These are phyloP conservation scores for Boletus rubropictus DNA, from an alignment of 768 basidiomycete genomes.

Conservation along the genomic window DNA sequence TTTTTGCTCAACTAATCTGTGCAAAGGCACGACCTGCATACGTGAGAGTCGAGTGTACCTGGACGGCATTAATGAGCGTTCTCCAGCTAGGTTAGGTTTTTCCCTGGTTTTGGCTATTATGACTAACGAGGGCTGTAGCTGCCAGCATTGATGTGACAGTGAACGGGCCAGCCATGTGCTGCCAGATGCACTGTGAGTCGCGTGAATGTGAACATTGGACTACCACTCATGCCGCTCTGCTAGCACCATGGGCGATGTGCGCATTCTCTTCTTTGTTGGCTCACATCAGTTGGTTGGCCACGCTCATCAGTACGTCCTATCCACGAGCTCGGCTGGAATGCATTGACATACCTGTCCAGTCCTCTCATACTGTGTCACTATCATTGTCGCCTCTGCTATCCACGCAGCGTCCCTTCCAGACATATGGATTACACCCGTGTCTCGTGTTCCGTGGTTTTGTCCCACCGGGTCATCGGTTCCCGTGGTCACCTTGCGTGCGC, in stretches of 20 bases:
- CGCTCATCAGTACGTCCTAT: conserved; percentile 39
- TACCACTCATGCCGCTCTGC: conserved; percentile 4
- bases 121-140: conserved; percentile 30
- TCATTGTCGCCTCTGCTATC: conserved; percentile 42
- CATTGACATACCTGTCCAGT: conserved; percentile 29
- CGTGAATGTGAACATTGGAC: background rate
- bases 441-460: conserved; percentile 55
- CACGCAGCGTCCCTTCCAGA: conserved; percentile 40
- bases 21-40: conserved; percentile 36
- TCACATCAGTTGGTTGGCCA: conserved; percentile 44
- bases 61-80: conserved; percentile 45
- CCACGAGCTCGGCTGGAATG: background rate
- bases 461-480: conserved; percentile 1
- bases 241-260: conserved; percentile 40
- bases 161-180: conserved; percentile 36
- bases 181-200: conserved; percentile 32
- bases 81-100: conserved; percentile 46
- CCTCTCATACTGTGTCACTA: conserved; percentile 49
- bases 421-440: conserved; percentile 51
- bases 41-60: conserved; percentile 49
- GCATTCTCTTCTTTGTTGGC: conserved; percentile 45
- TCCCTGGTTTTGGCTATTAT: background rate
- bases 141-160: conserved; percentile 45
- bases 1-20: conserved; percentile 34
- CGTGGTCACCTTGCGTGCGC: background rate